phyloP scores from a whole-genome alignment of 148 eudicot genomes.

The Cornus florida region DNA sequence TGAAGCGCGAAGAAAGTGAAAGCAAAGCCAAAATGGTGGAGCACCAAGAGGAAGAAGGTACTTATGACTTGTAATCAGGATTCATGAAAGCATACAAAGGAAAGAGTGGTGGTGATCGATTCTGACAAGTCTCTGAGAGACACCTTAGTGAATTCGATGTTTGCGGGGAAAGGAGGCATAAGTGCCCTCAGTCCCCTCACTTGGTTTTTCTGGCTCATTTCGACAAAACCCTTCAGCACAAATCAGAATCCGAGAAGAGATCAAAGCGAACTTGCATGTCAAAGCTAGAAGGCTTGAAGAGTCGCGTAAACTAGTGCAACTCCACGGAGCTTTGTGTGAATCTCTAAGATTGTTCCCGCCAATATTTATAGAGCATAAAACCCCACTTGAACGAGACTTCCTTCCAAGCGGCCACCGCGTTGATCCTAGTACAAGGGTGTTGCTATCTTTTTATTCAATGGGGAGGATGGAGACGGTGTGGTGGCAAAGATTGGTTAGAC shows the following conservation, averaged over 20 bases:
- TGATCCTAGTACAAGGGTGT: not conserved
- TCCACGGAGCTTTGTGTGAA: too few relatives aligned
- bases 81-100: conserved; percentile 5
- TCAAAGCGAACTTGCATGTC: too few relatives aligned
- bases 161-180: too few relatives aligned
- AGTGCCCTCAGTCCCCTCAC: conserved; percentile 23
- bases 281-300: too few relatives aligned
- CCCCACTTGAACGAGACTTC: conserved; percentile 4
- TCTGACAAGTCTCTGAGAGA: conserved; percentile 9
- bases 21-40: too few relatives aligned
- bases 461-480: conserved; percentile 9
- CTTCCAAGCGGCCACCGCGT: conserved; percentile 15
- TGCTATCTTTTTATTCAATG: conserved; percentile 14
- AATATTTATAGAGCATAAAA: not conserved
- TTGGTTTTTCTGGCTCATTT: too few relatives aligned
- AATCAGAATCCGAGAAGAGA: too few relatives aligned
- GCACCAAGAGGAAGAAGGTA: conserved; percentile 1
- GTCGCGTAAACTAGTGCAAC: too few relatives aligned
- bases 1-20: conserved; percentile 13
- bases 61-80: not conserved
- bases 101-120: conserved; percentile 4
- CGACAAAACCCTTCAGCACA: too few relatives aligned
- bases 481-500: conserved; percentile 13
- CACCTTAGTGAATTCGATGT: too few relatives aligned
- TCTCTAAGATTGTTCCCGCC: conserved; percentile 1